These are phyloP conservation scores for Acrasis kona DNA, from an alignment of 78 protist genomes.

Conservation along the genomic window DNA sequence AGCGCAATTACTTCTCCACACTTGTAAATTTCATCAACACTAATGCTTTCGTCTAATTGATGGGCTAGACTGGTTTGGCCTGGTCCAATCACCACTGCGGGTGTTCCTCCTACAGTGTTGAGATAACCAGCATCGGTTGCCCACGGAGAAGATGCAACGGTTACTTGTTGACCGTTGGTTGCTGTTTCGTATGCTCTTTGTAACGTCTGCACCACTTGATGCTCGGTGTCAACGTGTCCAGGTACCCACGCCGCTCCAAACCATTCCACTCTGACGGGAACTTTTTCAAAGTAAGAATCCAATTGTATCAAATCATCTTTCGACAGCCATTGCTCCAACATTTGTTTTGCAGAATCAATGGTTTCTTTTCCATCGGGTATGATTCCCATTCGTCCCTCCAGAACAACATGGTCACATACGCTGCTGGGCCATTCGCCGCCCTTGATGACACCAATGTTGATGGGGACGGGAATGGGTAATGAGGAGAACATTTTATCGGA, in stretches of 20 bases:
- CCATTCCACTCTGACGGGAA: neutral
- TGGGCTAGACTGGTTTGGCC: slow-evolving; percentile 2
- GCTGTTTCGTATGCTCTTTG: neutral
- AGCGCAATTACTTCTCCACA: neutral
- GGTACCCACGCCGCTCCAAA: slow-evolving; percentile 1
- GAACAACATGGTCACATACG: neutral
- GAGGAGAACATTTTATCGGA: neutral
- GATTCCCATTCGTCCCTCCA: neutral
- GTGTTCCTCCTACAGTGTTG: neutral
- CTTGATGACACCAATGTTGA: neutral
- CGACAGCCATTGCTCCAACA: neutral
- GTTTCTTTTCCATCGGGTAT: neutral
- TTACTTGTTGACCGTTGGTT: neutral
- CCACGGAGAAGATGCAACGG: slow-evolving; percentile 2
- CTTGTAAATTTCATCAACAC: neutral
- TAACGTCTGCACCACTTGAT: neutral
- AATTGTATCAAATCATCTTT: neutral
- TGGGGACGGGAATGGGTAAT: slow-evolving; percentile 7
- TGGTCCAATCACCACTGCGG: slow-evolving; percentile 13
- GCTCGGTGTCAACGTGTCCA: neutral
- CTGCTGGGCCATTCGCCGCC: slow-evolving; percentile 10
- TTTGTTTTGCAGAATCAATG: no score
- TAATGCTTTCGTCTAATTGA: neutral
- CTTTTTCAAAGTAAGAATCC: neutral
- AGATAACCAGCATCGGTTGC: slow-evolving; percentile 11